Evolutionary conservation across 73 alveolate genomes (phyloP), one percentile per base, ranked within the genome.

Genomic region (Symbiodinium pilosum): DNA sequence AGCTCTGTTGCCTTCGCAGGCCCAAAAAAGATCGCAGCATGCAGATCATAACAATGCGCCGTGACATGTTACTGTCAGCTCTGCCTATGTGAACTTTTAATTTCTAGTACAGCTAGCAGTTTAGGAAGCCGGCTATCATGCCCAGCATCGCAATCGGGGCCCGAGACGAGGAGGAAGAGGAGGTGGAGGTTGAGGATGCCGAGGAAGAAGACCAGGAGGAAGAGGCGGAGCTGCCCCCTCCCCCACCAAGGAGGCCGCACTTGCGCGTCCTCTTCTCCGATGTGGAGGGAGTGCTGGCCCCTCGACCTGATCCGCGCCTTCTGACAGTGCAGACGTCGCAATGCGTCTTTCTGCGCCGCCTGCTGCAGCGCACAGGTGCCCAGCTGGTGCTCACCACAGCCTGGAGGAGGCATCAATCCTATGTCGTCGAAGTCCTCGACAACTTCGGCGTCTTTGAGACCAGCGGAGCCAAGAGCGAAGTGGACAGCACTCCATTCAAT

Each of bases 381-480:
- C 47, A 91, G 32, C n/a, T 91, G 83, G 97, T 91, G 42, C 97
- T 91, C 81, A 91, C 97, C n/a, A 69, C 89, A 69, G 77, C 39
- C 14, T 91, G 97, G 97, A 91, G 97, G 26, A 36, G 77, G 88
- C 97, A 91, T 44, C 36, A 47, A 88, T 75, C 97, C 38, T 91
- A 91, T 18, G 87, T 91, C 43, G 38, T 42, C 39, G 89, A 91
- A 69, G 81, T 91, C 84, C 52, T 91, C 21, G 64, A 43, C 56
- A 91, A 91, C 88, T 91, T 39, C 26, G 97, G 97, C 32, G 89
- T 91, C 43, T 32, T 71, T 40, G 77, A 85, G 4, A 14, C 41
- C n/a, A 41, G 43, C 30, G 30, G 26, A 3, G 14, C 43, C 41
- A 73, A 30, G 34, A 34, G 21, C 38, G 43, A 30, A 0, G 41